These are phyloP conservation scores for Ziziphus jujuba DNA, from an alignment of 306 rosid species.

Conservation along the genomic window DNA sequence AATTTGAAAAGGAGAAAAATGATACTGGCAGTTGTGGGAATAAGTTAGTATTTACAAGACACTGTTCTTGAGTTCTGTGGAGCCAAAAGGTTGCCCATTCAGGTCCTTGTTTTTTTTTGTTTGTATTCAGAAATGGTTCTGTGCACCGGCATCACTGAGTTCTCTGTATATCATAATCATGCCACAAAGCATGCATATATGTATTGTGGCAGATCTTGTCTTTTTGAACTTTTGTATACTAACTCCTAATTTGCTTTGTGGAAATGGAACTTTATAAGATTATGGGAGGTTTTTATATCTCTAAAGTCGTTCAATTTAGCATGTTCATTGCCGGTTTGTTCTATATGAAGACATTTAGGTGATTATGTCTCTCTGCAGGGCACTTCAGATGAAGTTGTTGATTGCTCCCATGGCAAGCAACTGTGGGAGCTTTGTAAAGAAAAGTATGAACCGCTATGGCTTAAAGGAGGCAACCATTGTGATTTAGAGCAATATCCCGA, in stretches of 20 bases:
- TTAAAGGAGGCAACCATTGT: slow-evolving; percentile 93
- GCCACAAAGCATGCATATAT: slow-evolving; percentile 1
- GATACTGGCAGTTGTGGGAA: no score
- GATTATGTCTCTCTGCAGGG: slow-evolving; percentile 52
- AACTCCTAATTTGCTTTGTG: no score
- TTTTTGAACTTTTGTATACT: neutral
- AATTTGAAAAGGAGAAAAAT: no score
- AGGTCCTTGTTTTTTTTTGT: no score
- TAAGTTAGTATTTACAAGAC: no score
- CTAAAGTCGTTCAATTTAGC: no score
- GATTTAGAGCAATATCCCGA: slow-evolving; percentile 86
- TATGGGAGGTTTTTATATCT: no score
- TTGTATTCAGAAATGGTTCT: no score
- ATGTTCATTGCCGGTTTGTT: no score
- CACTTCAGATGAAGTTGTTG: slow-evolving; percentile 89
- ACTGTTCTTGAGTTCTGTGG: no score
- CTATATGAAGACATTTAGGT: neutral
- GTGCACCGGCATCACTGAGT: neutral
- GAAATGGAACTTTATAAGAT: neutral
- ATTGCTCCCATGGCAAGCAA: slow-evolving; percentile 92
- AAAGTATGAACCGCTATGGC: slow-evolving; percentile 91
- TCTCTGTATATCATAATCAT: neutral
- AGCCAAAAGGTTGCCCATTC: no score
- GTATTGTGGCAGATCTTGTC: slow-evolving; percentile 7
- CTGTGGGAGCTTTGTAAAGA: slow-evolving; percentile 95